Percentiles rank a stretch among this genome's conserved stretches.
Conservation (phyloP, 768 basidiomycete genomes). For the Pulveroboletus sp. region DNA sequence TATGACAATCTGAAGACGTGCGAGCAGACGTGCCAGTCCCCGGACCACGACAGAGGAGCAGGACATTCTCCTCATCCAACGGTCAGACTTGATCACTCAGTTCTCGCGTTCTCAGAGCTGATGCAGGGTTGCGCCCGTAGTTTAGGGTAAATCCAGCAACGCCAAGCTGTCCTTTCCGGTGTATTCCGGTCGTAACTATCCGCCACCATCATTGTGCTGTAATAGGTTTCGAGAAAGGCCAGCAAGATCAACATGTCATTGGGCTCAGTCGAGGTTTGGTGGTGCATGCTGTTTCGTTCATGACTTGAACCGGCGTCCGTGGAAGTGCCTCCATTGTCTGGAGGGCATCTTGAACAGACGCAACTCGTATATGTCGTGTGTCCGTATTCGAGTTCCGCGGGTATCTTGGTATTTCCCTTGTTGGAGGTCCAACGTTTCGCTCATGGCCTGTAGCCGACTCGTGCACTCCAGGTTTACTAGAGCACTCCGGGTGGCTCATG, state of each 20-base stretch:
- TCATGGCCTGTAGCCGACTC: too few relatives aligned
- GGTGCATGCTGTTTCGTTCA: not conserved
- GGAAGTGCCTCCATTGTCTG: not conserved
- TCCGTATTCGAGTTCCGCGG: not conserved
- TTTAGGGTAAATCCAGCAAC: not conserved
- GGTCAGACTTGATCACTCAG: not conserved
- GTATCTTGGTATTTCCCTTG: not conserved
- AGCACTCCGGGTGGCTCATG: not conserved
- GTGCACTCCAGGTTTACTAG: not conserved
- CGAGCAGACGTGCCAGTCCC: too few relatives aligned
- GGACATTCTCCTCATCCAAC: not conserved
- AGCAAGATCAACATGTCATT: not conserved
- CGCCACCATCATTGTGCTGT: not conserved
- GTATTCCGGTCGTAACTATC: constrained; percentile 1
- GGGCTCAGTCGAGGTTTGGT: constrained; percentile 12
- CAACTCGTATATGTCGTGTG: not conserved
- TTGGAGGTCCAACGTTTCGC: not conserved
- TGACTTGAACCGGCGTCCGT: not conserved
- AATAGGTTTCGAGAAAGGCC: constrained; percentile 6
- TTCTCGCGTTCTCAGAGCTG: not conserved
- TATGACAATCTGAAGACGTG: not conserved
- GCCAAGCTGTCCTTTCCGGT: not conserved
- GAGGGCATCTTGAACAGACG: not conserved
- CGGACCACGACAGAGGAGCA: not conserved
- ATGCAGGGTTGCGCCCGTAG: not conserved